Conservation (phyloP, 2,329 filamentous ascomycete species). For the Xylaria polymorpha region DNA sequence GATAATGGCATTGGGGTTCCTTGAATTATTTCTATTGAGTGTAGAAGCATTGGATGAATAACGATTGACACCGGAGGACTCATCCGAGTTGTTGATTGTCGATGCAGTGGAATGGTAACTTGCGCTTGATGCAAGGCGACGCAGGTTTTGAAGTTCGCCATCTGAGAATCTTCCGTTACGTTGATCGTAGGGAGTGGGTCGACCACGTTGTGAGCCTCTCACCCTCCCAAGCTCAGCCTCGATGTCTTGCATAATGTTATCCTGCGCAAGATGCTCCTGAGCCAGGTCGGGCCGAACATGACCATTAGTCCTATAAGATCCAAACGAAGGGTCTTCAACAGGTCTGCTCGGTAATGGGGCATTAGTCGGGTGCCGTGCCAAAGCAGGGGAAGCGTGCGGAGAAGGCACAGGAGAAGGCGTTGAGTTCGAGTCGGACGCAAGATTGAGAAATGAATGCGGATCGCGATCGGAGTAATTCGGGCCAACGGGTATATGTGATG, state of each 20-base stretch:
- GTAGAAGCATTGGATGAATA: conserved; percentile 57
- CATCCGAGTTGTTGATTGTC: conserved; percentile 55
- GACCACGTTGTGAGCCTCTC: conserved; percentile 54
- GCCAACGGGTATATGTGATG: conserved; percentile 65
- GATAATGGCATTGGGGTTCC: conserved; percentile 51
- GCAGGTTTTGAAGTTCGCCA: conserved; percentile 60
- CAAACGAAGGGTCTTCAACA: conserved; percentile 58
- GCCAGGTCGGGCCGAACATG: conserved; percentile 49
- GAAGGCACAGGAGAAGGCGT: conserved; percentile 61
- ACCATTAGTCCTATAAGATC: conserved; percentile 57
- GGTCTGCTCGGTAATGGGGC: conserved; percentile 68
- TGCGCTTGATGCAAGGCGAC: conserved; percentile 52
- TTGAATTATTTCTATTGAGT: conserved; percentile 52
- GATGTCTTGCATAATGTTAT: conserved; percentile 68
- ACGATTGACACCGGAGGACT: conserved; percentile 53
- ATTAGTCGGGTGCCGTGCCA: conserved; percentile 69
- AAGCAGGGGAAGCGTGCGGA: conserved; percentile 58
- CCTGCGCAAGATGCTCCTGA: conserved; percentile 59
- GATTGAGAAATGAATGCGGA: conserved; percentile 58
- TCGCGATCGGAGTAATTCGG: conserved; percentile 63
- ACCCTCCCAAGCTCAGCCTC: conserved; percentile 62
- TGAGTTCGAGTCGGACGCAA: conserved; percentile 62
- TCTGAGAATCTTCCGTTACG: conserved; percentile 61
- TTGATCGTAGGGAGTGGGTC: conserved; percentile 51
- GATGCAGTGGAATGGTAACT: conserved; percentile 63